A percentile compares a stretch with the other conserved stretches of the same genome.
These are phyloP conservation scores for Achaetomium macrosporum DNA, from an alignment of 2,329 filamentous ascomycete species.

Conservation along the genomic window DNA sequence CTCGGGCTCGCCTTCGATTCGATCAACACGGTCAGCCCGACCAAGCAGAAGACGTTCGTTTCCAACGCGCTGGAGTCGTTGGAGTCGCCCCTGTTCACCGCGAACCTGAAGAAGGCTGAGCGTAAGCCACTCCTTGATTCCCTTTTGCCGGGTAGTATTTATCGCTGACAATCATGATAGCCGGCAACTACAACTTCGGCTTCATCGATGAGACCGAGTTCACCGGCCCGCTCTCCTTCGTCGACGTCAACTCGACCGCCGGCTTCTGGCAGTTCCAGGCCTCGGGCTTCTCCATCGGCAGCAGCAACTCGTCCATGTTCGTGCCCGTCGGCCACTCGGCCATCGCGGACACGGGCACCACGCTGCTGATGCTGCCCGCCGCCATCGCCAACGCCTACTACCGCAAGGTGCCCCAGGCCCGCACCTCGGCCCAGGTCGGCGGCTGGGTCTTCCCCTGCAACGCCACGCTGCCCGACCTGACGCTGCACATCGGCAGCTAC, in stretches of 20 bases:
- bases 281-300: slow-evolving; percentile 46
- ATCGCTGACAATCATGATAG: slow-evolving; percentile 22
- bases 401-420: slow-evolving; percentile 43
- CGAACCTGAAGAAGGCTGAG: slow-evolving; percentile 33
- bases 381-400: slow-evolving; percentile 52
- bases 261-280: slow-evolving; percentile 60
- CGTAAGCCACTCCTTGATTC: slow-evolving; percentile 33
- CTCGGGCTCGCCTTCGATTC: slow-evolving; percentile 56
- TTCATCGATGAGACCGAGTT: slow-evolving; percentile 52
- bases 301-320: slow-evolving; percentile 20
- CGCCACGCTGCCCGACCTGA: slow-evolving; percentile 27
- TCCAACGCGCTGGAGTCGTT: slow-evolving; percentile 32
- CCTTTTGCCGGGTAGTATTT: slow-evolving; percentile 32
- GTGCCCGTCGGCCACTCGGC: slow-evolving; percentile 38
- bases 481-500: slow-evolving; percentile 43
- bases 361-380: slow-evolving; percentile 51
- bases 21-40: slow-evolving; percentile 53
- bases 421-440: slow-evolving; percentile 39
- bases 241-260: slow-evolving; percentile 45
- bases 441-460: slow-evolving; percentile 37
- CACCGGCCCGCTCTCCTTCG: slow-evolving; percentile 50
- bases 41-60: slow-evolving; percentile 45
- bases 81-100: slow-evolving; percentile 32
- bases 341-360: slow-evolving; percentile 64
- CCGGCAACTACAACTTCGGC: slow-evolving; percentile 35